phyloP scores from a whole-genome alignment of 1,284 basidiomycete species.

The Sparassis latifolia region DNA sequence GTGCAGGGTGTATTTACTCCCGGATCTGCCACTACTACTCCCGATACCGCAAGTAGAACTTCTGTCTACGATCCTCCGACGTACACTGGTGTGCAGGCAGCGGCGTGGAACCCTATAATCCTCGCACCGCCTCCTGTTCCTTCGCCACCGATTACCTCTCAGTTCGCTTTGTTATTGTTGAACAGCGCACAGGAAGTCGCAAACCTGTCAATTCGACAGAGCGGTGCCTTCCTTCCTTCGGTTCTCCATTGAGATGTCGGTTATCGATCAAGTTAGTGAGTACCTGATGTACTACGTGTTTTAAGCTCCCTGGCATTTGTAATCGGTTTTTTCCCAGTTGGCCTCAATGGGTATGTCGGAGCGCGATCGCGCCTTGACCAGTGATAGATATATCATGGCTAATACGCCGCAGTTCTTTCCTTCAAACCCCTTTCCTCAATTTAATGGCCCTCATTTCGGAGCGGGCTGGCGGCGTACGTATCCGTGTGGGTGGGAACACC shows the following conservation, averaged over 20 bases:
- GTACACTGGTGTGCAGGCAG: slow-evolving; percentile 10
- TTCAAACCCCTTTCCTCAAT: slow-evolving; percentile 68
- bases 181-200: slow-evolving; percentile 24
- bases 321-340: background rate
- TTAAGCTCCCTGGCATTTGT: background rate
- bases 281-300: slow-evolving; percentile 10
- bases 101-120: slow-evolving; percentile 15
- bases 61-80: background rate
- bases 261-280: slow-evolving; percentile 45
- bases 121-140: slow-evolving; percentile 17
- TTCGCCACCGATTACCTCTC: slow-evolving; percentile 7
- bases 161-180: slow-evolving; percentile 7
- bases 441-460: slow-evolving; percentile 61
- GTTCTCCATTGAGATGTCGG: slow-evolving; percentile 42
- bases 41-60: background rate
- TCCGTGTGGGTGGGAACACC: slow-evolving; percentile 74
- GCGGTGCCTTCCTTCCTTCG: slow-evolving; percentile 65
- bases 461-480: slow-evolving; percentile 47
- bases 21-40: background rate
- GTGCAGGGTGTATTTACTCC: slow-evolving; percentile 1
- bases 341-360: background rate
- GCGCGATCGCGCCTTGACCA: background rate
- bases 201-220: slow-evolving; percentile 46
- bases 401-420: slow-evolving; percentile 19
- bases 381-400: background rate